phyloP scores from a whole-genome alignment of 2,329 filamentous ascomycete genomes.

The Sporothrix dimorphospora region DNA sequence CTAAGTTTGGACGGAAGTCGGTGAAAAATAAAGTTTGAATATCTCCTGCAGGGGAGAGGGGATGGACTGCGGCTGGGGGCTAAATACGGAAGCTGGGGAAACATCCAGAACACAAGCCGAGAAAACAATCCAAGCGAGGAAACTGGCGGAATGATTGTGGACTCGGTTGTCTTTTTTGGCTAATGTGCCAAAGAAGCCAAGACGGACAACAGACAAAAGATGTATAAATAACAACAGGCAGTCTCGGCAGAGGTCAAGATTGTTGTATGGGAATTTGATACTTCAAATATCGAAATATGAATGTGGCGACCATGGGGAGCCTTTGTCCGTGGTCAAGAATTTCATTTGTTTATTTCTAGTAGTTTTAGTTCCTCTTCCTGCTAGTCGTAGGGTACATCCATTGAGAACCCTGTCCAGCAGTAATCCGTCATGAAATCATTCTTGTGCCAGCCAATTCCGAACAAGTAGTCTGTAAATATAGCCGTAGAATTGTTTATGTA shows the following conservation, averaged over 20 bases:
- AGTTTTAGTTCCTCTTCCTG: background rate
- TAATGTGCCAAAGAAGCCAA: conserved; percentile 1
- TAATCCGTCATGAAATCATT: background rate
- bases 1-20: no score
- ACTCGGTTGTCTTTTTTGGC: background rate
- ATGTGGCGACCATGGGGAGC: background rate
- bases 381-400: background rate
- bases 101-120: background rate
- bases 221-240: background rate
- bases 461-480: background rate
- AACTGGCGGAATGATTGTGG: background rate
- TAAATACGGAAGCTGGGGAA: background rate
- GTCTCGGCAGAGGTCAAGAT: conserved; percentile 11
- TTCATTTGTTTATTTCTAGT: background rate
- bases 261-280: background rate
- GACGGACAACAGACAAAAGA: background rate
- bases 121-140: background rate
- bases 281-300: background rate
- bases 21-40: background rate
- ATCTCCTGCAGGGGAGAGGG: background rate
- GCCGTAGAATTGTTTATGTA: background rate
- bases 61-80: background rate
- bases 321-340: background rate
- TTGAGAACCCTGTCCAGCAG: conserved; percentile 17
- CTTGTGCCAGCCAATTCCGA: background rate